These are phyloP conservation scores for Leucocoprinus leucothites DNA, from an alignment of 768 basidiomycete genomes.

Conservation along the genomic window DNA sequence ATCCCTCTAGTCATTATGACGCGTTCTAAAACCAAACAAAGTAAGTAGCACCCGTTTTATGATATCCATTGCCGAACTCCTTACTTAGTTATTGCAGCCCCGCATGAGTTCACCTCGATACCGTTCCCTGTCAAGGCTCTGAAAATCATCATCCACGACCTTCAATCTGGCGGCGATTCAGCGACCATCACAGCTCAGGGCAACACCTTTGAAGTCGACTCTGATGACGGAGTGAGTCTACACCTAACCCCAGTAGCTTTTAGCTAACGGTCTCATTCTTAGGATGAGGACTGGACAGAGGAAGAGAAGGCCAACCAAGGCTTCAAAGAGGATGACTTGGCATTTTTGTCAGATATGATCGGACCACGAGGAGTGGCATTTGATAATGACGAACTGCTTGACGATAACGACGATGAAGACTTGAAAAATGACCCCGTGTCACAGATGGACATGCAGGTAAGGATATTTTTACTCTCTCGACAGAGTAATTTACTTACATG, in stretches of 20 bases:
- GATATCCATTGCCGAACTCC: constrained; percentile 12
- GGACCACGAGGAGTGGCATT: constrained; percentile 69
- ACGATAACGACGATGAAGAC: constrained; percentile 83
- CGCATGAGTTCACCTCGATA: constrained; percentile 82
- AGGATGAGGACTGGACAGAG: constrained; percentile 94
- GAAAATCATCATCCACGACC: constrained; percentile 83
- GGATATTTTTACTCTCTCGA: constrained; percentile 11
- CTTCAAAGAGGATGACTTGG: constrained; percentile 72
- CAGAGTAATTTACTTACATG: neutral
- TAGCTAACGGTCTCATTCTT: neutral
- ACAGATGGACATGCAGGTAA: constrained; percentile 75
- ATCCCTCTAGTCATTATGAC: constrained; percentile 87
- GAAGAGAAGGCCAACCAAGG: constrained; percentile 66
- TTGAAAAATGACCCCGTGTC: constrained; percentile 83
- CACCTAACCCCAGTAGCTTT: neutral
- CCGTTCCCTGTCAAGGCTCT: constrained; percentile 91
- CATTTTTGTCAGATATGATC: constrained; percentile 81
- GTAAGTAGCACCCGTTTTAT: constrained; percentile 44
- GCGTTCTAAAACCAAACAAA: constrained; percentile 81
- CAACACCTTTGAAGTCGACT: constrained; percentile 55
- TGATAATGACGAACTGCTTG: constrained; percentile 75
- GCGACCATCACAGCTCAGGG: constrained; percentile 59
- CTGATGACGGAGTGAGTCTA: constrained; percentile 66
- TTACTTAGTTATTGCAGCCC: constrained; percentile 45
- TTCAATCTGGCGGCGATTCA: constrained; percentile 76